phyloP scores from a whole-genome alignment of 139 green algal species.

The Diplosphaera chodatii region DNA sequence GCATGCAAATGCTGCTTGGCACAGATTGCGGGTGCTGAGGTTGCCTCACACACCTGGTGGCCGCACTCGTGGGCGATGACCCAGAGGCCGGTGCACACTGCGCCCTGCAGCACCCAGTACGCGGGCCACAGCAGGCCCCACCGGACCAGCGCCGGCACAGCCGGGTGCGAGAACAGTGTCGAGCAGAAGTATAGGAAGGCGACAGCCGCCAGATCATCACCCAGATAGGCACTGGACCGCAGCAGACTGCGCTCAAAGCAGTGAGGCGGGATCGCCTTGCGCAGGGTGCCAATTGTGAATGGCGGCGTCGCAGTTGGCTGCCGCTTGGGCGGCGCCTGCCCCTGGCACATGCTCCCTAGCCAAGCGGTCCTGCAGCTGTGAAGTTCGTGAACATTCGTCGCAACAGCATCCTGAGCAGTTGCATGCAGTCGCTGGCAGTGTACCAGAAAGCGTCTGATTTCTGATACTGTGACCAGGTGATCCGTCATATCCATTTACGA shows the following conservation, averaged over 20 bases:
- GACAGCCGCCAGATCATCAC: constrained; percentile 45
- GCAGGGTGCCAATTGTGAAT: constrained; percentile 67
- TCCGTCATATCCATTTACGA: no score
- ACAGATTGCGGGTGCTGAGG: no score
- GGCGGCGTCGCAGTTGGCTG: constrained; percentile 21
- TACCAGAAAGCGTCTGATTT: no score
- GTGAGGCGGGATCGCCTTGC: constrained; percentile 71
- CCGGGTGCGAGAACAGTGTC: constrained; percentile 40
- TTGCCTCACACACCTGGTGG: constrained; percentile 47
- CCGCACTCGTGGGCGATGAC: constrained; percentile 84
- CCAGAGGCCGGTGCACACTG: constrained; percentile 67
- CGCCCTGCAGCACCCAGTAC: constrained; percentile 74
- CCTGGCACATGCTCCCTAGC: no score
- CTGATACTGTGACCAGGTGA: no score
- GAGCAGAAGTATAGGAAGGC: constrained; percentile 32
- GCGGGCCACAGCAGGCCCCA: constrained; percentile 52
- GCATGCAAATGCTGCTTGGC: no score
- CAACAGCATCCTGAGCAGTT: no score
- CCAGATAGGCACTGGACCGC: constrained; percentile 54
- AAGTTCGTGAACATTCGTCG: no score
- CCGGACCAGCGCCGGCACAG: constrained; percentile 22
- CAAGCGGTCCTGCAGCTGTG: no score
- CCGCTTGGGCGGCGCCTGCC: no score
- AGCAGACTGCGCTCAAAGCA: constrained; percentile 69
- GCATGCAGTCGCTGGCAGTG: no score